These are phyloP conservation scores for Xylaria sp. DNA, from an alignment of 495 filamentous ascomycete species.

Conservation along the genomic window DNA sequence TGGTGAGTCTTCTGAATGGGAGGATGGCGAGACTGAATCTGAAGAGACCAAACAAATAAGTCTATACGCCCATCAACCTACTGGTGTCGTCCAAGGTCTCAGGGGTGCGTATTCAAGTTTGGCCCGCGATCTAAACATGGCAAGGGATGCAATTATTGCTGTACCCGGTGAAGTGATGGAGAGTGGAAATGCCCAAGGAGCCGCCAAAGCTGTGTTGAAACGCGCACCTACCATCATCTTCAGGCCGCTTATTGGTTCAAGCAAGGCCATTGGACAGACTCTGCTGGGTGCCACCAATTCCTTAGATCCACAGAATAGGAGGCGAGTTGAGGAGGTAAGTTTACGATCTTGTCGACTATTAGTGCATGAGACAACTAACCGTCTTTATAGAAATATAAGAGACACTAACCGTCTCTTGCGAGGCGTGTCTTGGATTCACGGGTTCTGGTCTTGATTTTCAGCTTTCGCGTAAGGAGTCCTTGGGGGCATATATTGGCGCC, in stretches of 20 bases:
- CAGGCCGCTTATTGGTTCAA: slow-evolving; percentile 86
- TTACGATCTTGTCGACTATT: background rate
- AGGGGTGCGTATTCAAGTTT: slow-evolving; percentile 81
- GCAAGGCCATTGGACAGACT: slow-evolving; percentile 87
- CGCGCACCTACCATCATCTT: slow-evolving; percentile 90
- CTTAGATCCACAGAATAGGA: slow-evolving; percentile 81
- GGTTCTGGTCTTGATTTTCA: slow-evolving; percentile 15
- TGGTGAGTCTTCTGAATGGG: slow-evolving; percentile 54
- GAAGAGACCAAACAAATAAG: slow-evolving; percentile 79
- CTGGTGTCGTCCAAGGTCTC: slow-evolving; percentile 85
- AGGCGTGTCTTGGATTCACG: slow-evolving; percentile 14
- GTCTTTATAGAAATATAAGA: slow-evolving; percentile 50
- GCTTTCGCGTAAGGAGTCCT: slow-evolving; percentile 22
- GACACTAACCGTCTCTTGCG: slow-evolving; percentile 33
- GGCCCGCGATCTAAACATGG: slow-evolving; percentile 82
- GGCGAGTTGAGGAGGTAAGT: slow-evolving; percentile 87
- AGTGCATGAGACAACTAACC: slow-evolving; percentile 32
- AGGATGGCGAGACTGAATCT: slow-evolving; percentile 67
- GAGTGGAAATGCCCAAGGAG: slow-evolving; percentile 80
- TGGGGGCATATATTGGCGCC: slow-evolving; percentile 26
- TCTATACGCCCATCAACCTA: slow-evolving; percentile 90
- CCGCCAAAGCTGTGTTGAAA: slow-evolving; percentile 78
- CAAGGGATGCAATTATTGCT: slow-evolving; percentile 91
- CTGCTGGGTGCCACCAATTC: slow-evolving; percentile 93
- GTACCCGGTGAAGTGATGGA: slow-evolving; percentile 92